Evolutionary conservation across 495 filamentous ascomycete species (phyloP), one percentile per base, ranked within the genome.

Genomic region (Hypoxylon perforatum): DNA sequence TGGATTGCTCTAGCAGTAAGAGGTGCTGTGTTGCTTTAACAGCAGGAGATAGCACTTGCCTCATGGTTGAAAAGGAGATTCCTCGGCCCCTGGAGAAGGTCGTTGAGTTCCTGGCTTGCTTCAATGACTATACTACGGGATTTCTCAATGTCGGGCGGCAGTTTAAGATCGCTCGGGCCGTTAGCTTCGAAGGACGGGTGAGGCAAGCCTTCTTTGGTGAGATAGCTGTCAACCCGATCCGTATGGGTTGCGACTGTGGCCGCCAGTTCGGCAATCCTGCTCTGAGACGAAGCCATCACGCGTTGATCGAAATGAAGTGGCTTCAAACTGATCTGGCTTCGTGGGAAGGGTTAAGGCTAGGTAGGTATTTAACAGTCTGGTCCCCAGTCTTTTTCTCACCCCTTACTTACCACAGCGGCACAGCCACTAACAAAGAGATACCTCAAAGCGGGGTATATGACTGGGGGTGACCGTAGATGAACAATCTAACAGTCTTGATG

Each of bases 41-140:
- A 45, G 8, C 1, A 49, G 17, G 6, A 4, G 36, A 55, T 5
- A 17, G 30, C 28, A 30, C 48, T 21, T 33, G 55, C 56, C 11
- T 60, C 4, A 21, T 66, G 47, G 33, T 66, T 55, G 30, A 54
- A 59, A 35, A 61, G 15, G 18, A 56, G 1, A 48, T 64, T 39
- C 22, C 61, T 57, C 36, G 53, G 56, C 23, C 30, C 46, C 39
- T 54, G 49, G 17, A 67, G 56, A 15, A 67, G 65, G 18, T 63
- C 65, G 18, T 63, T 59, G 8, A 68, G 65, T 44, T 68, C 65
- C 4, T 68, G 48, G 30, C 36, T 51, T 45, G 59, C 58, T 30
- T 63, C 54, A 36, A 63, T 19, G 23, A 59, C 47, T 9, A 42
- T 14, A 0, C 12, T 36, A 15, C 54, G 59, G 17, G 38, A 57